Evolutionary conservation across 2,329 filamentous ascomycete genomes (phyloP).

Genomic region (Phaeosphaeria sp.): DNA sequence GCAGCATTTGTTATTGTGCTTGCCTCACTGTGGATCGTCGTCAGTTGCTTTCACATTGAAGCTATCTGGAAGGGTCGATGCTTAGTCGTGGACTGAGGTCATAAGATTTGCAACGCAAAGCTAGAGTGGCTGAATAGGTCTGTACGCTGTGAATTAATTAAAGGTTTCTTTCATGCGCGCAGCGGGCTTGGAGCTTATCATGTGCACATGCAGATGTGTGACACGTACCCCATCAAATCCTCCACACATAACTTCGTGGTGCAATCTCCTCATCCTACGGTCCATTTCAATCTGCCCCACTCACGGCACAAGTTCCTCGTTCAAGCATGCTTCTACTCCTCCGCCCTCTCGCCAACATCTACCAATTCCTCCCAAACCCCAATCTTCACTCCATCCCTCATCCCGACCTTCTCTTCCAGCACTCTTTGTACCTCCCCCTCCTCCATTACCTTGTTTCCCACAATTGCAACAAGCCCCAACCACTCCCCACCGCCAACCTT

Average conservation of each 20-base stretch:
- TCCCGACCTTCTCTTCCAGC: slow-evolving; percentile 1
- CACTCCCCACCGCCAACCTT: slow-evolving; percentile 13
- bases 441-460: background rate
- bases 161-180: no score
- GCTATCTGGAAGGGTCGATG: background rate
- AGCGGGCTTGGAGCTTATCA: no score
- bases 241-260: no score
- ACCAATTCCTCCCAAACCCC: background rate
- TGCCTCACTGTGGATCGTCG: background rate
- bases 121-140: no score
- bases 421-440: slow-evolving; percentile 7
- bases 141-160: no score
- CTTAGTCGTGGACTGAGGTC: background rate
- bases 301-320: no score
- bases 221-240: no score
- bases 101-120: no score
- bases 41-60: background rate
- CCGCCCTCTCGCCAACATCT: background rate
- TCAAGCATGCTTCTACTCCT: background rate
- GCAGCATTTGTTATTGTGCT: background rate
- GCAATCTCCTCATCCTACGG: no score
- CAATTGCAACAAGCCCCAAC: slow-evolving; percentile 11
- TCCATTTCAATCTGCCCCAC: no score
- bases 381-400: background rate
- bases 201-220: no score